Conservation (phyloP, 2,329 filamentous ascomycete species). For the Lecanoromycetidae sp. region DNA sequence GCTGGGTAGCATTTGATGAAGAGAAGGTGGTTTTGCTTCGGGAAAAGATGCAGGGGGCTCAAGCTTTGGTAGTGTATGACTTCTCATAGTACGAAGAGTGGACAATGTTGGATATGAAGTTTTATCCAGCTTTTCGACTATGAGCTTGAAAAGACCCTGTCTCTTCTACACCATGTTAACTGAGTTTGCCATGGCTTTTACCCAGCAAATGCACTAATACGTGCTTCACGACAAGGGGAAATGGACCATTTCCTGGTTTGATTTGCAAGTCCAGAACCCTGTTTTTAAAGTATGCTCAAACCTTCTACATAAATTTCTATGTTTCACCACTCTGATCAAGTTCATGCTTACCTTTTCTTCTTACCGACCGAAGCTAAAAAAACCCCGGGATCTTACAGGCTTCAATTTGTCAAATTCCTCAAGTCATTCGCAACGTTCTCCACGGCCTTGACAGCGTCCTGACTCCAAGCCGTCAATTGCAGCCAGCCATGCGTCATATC, state of each 20-base stretch:
- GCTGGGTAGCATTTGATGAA: conserved; percentile 79
- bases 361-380: too few species aligned
- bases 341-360: too few species aligned
- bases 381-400: too few species aligned
- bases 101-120: not conserved
- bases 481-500: not conserved
- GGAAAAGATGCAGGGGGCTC: conserved; percentile 54
- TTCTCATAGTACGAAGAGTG: conserved; percentile 50
- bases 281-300: too few species aligned
- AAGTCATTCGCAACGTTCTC: not conserved
- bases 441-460: not conserved
- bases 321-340: too few species aligned
- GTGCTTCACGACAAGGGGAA: too few species aligned
- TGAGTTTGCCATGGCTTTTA: too few species aligned
- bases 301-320: too few species aligned
- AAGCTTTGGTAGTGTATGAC: conserved; percentile 73
- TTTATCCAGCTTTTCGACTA: not conserved
- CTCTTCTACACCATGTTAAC: not conserved
- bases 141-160: not conserved
- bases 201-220: too few species aligned
- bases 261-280: too few species aligned
- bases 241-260: too few species aligned
- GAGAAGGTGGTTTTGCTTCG: conserved; percentile 81
- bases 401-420: too few species aligned
- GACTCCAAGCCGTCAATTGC: not conserved